Conservation (phyloP, 169 alveolate genomes). For the Cryptosporidium parvum region DNA sequence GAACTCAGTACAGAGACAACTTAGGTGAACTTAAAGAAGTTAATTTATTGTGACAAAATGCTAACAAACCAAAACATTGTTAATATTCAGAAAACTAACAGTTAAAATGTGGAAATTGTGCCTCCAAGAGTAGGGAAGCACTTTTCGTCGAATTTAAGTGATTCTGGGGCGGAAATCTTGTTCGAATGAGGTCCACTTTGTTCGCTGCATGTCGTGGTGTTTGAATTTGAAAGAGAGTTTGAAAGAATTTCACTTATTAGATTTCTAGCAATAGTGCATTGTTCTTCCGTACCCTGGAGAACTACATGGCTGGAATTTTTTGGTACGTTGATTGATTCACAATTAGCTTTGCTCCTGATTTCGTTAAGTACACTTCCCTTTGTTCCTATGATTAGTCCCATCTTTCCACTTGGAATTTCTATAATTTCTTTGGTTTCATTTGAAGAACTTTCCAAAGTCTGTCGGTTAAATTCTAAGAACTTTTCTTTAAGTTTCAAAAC, state of each 20-base stretch:
- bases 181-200: constrained; percentile 6
- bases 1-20: background rate
- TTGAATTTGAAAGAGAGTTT: constrained; percentile 52
- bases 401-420: constrained; percentile 64
- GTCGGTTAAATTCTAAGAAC: constrained; percentile 34
- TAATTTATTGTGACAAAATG: background rate
- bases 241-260: constrained; percentile 57
- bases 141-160: constrained; percentile 66
- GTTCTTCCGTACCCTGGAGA: constrained; percentile 68
- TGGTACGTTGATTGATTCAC: constrained; percentile 66
- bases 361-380: constrained; percentile 69
- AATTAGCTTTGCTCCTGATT: constrained; percentile 49
- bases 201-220: constrained; percentile 59
- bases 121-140: constrained; percentile 73
- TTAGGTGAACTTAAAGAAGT: background rate
- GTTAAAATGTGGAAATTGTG: constrained; percentile 13
- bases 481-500: constrained; percentile 50
- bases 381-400: constrained; percentile 63
- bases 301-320: constrained; percentile 65
- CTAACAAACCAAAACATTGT: background rate
- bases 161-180: constrained; percentile 37
- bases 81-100: background rate
- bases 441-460: constrained; percentile 26
- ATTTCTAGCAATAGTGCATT: constrained; percentile 67
- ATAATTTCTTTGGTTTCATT: constrained; percentile 53